Base-by-base conservation (phyloP, 1,284 basidiomycete genomes). In the Tranzscheliella williamsii region DNA sequence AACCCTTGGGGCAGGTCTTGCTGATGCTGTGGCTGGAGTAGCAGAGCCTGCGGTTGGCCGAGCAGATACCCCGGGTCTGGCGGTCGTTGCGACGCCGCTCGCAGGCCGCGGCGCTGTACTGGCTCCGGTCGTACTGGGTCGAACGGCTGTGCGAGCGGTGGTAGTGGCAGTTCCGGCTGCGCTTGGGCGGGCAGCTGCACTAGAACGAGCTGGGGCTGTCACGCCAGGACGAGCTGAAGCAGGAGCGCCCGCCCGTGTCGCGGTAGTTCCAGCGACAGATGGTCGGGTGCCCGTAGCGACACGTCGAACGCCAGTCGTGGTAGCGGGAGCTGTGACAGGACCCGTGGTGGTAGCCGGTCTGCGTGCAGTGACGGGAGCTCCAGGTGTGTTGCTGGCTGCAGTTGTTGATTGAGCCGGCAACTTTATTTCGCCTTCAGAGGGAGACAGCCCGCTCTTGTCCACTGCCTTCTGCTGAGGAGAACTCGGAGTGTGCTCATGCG, bases 261-360 rank as follows among this genome's bases (percentile, higher is more conserved):
- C 41, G 11, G 50, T 20, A 1, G 47, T 21, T 16, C 52, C 33
- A 6, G 55, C 22, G 11, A 31, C 39, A 15, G 57, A 61, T 5
- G 57, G 43, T n/a, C 57, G 42, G 17, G 51, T 39, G 7, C 51
- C 48, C 7, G 48, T 31, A 6, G 46, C 48, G 1, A 30, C 48
- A 26, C 48, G 36, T 15, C 58, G 52, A 44, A 52, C 34, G 24
- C 35, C 53, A n/a, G 50, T 18, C 9, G 17, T n/a, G n/a, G n/a
- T 42, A 1, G 54, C 30, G 17, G 44, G 36, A 34, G 51, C 30
- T 20, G 42, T 24, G 31, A 24, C 35, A 24, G 50, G 23, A 16
- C 26, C 38, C 5, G 48, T 38, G 26, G 38, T 38, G 24, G 42
- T 29, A 22, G 35, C 27, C 11, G 38, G 31, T 24, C 35, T 32